Percentiles rank a stretch among this genome's conserved stretches.
phyloP scores from a whole-genome alignment of 257 asterid genomes.

The Cordia subcordata region DNA sequence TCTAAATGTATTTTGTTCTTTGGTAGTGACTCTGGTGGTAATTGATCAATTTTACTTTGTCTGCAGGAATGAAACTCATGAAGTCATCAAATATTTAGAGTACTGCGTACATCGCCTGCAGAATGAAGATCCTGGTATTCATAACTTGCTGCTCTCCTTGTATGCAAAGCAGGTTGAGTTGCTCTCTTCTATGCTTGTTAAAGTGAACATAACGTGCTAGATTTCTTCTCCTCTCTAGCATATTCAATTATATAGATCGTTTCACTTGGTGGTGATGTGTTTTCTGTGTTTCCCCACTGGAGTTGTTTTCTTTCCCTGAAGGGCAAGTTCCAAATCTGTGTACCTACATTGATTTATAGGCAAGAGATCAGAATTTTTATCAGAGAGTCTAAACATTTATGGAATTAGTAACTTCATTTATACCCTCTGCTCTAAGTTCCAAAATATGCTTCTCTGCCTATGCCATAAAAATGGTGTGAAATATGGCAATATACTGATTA shows the following conservation, averaged over 20 bases:
- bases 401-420: not conserved
- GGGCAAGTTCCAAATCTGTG: not conserved
- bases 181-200: slow-evolving; percentile 20
- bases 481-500: too few species aligned
- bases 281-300: too few species aligned
- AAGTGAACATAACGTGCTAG: not conserved
- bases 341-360: not conserved
- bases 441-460: too few species aligned
- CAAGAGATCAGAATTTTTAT: not conserved
- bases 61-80: slow-evolving; percentile 96
- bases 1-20: not conserved
- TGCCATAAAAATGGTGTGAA: too few species aligned
- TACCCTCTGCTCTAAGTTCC: too few species aligned
- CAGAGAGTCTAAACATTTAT: not conserved
- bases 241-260: too few species aligned
- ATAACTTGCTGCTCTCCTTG: slow-evolving; percentile 82
- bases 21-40: not conserved
- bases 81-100: slow-evolving; percentile 92
- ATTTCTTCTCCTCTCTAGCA: too few species aligned
- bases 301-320: too few species aligned
- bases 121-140: slow-evolving; percentile 97
- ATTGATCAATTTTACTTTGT: not conserved
- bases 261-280: too few species aligned
- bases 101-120: slow-evolving; percentile 88
- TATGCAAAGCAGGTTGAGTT: slow-evolving; percentile 81